Conservation (phyloP, 2,329 filamentous ascomycete genomes). For the Fusarium sp. region DNA sequence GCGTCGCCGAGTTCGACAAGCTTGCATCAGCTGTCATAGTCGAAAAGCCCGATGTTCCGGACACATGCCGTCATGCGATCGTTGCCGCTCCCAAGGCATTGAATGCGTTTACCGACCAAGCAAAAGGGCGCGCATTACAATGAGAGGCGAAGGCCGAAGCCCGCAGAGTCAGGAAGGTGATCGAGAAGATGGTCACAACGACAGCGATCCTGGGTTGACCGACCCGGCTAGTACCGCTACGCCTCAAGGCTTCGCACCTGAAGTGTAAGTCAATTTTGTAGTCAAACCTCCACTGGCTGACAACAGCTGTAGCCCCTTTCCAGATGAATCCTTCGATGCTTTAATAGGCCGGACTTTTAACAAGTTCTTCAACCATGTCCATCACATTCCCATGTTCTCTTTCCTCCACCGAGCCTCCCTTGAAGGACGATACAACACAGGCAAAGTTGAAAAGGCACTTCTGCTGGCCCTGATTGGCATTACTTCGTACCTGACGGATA, state of each 20-base stretch:
- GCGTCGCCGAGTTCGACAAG: slow-evolving; percentile 62
- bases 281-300: slow-evolving; percentile 25
- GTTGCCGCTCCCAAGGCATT: slow-evolving; percentile 59
- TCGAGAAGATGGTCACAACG: slow-evolving; percentile 45
- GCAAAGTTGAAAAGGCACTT: slow-evolving; percentile 62
- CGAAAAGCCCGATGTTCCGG: slow-evolving; percentile 67
- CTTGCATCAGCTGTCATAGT: slow-evolving; percentile 65
- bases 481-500: slow-evolving; percentile 63
- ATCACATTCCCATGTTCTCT: slow-evolving; percentile 66
- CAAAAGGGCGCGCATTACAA: slow-evolving; percentile 49
- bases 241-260: slow-evolving; percentile 46
- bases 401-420: slow-evolving; percentile 67
- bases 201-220: slow-evolving; percentile 47
- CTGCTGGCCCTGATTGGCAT: slow-evolving; percentile 64
- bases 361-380: slow-evolving; percentile 65
- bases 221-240: slow-evolving; percentile 46
- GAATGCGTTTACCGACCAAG: slow-evolving; percentile 63
- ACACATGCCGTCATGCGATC: slow-evolving; percentile 63
- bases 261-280: slow-evolving; percentile 43
- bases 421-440: slow-evolving; percentile 66
- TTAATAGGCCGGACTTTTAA: slow-evolving; percentile 62
- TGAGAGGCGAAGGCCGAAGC: slow-evolving; percentile 41
- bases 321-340: slow-evolving; percentile 56
- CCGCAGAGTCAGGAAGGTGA: slow-evolving; percentile 48
- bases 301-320: slow-evolving; percentile 40